Conservation (phyloP, 306 rosid genomes). For the Vigna trinervia region DNA sequence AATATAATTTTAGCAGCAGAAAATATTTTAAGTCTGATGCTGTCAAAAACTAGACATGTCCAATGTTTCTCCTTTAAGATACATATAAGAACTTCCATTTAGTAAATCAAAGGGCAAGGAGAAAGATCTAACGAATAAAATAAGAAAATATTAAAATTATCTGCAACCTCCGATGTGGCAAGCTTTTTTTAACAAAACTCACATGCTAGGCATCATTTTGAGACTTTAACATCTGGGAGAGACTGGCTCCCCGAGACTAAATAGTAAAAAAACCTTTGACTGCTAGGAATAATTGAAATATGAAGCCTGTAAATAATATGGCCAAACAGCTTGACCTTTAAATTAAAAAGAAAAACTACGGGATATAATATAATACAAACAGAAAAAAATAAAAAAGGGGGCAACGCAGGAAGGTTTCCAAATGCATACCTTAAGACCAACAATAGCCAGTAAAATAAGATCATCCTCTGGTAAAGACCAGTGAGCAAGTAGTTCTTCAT, state of each 20-base stretch:
- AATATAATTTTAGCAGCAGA: neutral
- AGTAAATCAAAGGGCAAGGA: constrained; percentile 1
- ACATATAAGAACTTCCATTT: neutral
- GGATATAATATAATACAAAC: neutral
- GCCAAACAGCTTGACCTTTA: constrained; percentile 23
- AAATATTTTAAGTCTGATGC: constrained; percentile 12
- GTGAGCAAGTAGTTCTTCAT: constrained; percentile 67
- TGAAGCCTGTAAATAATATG: neutral
- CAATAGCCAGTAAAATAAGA: constrained; percentile 89
- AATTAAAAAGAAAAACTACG: constrained; percentile 6
- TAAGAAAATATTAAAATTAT: no score
- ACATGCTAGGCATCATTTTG: no score
- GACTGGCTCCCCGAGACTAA: no score
- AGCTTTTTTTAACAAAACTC: no score
- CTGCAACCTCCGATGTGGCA: no score
- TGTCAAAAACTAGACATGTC: constrained; percentile 2
- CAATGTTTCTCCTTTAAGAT: neutral
- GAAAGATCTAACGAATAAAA: constrained; percentile 28
- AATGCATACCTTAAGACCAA: constrained; percentile 82
- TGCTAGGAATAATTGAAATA: neutral
- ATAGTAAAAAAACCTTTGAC: no score
- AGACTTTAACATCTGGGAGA: no score
- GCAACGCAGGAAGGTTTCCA: constrained; percentile 17
- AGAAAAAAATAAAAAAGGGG: constrained; percentile 2
- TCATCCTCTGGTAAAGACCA: constrained; percentile 92